phyloP scores from a whole-genome alignment of 108 stramenopile species.

The Fragilaria radians region DNA sequence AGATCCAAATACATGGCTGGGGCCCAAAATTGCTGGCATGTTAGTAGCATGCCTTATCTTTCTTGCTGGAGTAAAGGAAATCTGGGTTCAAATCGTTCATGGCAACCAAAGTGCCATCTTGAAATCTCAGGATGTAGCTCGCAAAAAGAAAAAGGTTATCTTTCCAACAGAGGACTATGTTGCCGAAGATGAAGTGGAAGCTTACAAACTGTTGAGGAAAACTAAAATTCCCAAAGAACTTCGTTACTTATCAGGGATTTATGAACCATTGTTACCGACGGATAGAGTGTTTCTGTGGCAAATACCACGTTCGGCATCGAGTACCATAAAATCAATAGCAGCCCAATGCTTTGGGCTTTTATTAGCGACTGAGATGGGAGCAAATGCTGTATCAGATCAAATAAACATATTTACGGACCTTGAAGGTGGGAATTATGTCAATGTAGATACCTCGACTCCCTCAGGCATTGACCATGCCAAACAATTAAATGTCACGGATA shows the following conservation, averaged over 20 bases:
- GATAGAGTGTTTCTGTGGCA: constrained; percentile 34
- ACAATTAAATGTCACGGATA: constrained; percentile 9
- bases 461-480: constrained; percentile 25
- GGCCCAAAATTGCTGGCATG: neutral
- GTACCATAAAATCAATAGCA: constrained; percentile 29
- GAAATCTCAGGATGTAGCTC: neutral
- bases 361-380: constrained; percentile 28
- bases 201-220: neutral
- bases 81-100: neutral
- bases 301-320: constrained; percentile 30
- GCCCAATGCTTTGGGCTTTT: constrained; percentile 28
- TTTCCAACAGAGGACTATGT: neutral
- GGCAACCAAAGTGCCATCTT: neutral
- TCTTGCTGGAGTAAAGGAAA: neutral
- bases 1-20: neutral
- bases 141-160: neutral
- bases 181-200: neutral
- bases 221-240: neutral
- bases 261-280: neutral
- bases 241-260: neutral
- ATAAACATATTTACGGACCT: constrained; percentile 2
- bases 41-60: neutral
- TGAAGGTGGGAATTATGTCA: constrained; percentile 33
- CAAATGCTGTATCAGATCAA: constrained; percentile 11
- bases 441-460: constrained; percentile 28